Percentiles rank a stretch among this genome's conserved stretches.
Conservation (phyloP, 2,329 filamentous ascomycete species). For the Cladobotryum mycophilum region DNA sequence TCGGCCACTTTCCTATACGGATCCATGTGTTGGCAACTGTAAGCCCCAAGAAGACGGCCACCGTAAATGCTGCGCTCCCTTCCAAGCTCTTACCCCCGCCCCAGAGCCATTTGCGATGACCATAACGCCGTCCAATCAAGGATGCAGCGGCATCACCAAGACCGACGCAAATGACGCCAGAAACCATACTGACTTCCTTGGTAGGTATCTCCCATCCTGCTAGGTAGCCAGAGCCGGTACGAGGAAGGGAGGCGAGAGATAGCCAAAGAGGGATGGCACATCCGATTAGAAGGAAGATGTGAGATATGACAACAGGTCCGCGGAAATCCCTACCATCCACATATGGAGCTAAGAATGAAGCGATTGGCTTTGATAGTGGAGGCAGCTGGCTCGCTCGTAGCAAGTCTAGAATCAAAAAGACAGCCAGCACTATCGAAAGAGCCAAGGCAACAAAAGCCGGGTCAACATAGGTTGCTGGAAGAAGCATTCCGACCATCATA, state of each 20-base stretch:
- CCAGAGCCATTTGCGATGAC: slow-evolving; percentile 90
- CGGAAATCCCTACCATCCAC: slow-evolving; percentile 90
- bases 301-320: slow-evolving; percentile 89
- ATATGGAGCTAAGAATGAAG: slow-evolving; percentile 83
- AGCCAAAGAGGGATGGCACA: slow-evolving; percentile 95
- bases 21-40: slow-evolving; percentile 68
- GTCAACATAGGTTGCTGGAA: slow-evolving; percentile 81
- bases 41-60: slow-evolving; percentile 71
- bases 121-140: slow-evolving; percentile 79
- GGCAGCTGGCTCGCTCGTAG: slow-evolving; percentile 87
- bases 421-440: slow-evolving; percentile 68
- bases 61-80: slow-evolving; percentile 74
- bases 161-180: slow-evolving; percentile 88
- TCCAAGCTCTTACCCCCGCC: slow-evolving; percentile 93
- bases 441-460: slow-evolving; percentile 77
- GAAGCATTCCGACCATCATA: slow-evolving; percentile 94
- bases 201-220: slow-evolving; percentile 68
- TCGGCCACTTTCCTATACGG: slow-evolving; percentile 66
- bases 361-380: slow-evolving; percentile 79
- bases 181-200: slow-evolving; percentile 81
- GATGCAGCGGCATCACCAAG: slow-evolving; percentile 92
- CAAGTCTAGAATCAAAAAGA: slow-evolving; percentile 85
- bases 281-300: slow-evolving; percentile 91
- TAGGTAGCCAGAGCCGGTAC: slow-evolving; percentile 50
- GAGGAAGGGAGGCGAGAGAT: slow-evolving; percentile 62